These are phyloP conservation scores for Podospora sp. DNA, from an alignment of 495 filamentous ascomycete genomes.

Conservation along the genomic window DNA sequence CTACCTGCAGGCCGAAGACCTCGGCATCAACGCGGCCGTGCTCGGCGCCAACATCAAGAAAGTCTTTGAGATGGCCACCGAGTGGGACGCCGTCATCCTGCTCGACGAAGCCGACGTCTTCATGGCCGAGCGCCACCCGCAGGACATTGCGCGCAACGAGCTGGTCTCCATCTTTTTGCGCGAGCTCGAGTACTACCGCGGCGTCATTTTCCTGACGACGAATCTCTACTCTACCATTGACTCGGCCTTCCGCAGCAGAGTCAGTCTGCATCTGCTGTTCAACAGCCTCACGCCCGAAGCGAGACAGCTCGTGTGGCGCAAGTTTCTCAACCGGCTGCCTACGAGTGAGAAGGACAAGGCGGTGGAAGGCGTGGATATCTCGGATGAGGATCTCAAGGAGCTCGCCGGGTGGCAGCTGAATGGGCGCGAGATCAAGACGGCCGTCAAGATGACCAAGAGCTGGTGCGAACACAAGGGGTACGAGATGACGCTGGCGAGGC, in stretches of 20 bases:
- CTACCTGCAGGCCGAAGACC: slow-evolving; percentile 56
- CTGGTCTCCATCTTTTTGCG: slow-evolving; percentile 57
- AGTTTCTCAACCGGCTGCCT: slow-evolving; percentile 34
- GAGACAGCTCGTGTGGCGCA: slow-evolving; percentile 35
- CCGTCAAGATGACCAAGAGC: slow-evolving; percentile 53
- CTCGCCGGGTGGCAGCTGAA: slow-evolving; percentile 56
- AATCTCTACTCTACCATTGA: slow-evolving; percentile 47
- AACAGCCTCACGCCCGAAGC: slow-evolving; percentile 33
- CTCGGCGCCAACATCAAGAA: slow-evolving; percentile 54
- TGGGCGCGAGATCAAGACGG: slow-evolving; percentile 67
- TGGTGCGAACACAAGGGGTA: slow-evolving; percentile 45
- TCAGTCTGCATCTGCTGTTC: slow-evolving; percentile 39
- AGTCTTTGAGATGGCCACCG: slow-evolving; percentile 54
- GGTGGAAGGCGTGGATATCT: slow-evolving; percentile 36
- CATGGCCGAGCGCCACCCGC: slow-evolving; percentile 47
- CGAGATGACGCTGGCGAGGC: slow-evolving; percentile 35
- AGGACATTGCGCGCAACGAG: slow-evolving; percentile 55
- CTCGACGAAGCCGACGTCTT: slow-evolving; percentile 58
- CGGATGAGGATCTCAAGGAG: slow-evolving; percentile 46
- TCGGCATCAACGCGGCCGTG: slow-evolving; percentile 48
- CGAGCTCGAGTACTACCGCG: slow-evolving; percentile 59
- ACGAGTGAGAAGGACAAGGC: slow-evolving; percentile 17
- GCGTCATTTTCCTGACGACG: slow-evolving; percentile 56
- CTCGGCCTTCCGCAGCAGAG: slow-evolving; percentile 39
- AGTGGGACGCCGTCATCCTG: slow-evolving; percentile 57